These are phyloP conservation scores for Xylaria sp. DNA, from an alignment of 2,329 filamentous ascomycete genomes.

Conservation along the genomic window DNA sequence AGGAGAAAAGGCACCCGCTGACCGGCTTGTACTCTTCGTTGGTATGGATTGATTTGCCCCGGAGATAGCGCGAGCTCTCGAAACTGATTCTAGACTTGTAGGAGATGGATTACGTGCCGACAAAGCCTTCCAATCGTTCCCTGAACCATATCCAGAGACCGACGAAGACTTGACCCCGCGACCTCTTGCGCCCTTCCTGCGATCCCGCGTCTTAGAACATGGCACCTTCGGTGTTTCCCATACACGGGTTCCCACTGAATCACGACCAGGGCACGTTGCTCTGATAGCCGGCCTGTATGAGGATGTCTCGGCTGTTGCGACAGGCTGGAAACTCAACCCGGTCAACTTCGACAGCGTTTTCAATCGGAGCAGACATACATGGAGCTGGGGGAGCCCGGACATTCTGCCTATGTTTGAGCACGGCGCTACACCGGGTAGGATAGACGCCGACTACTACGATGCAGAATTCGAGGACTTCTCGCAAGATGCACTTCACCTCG, in stretches of 20 bases:
- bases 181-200: conserved; percentile 89
- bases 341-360: conserved; percentile 99
- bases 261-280: conserved; percentile 93
- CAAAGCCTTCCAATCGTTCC: conserved; percentile 95
- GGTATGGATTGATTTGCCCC: conserved; percentile 63
- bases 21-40: conserved; percentile 91
- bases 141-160: conserved; percentile 80
- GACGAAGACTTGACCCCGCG: conserved; percentile 76
- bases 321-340: conserved; percentile 98
- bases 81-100: conserved; percentile 49
- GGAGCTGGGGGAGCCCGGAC: conserved; percentile 99
- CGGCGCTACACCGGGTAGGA: conserved; percentile 86
- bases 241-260: conserved; percentile 96
- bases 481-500: conserved; percentile 80
- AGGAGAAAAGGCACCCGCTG: conserved; percentile 77
- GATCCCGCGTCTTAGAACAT: conserved; percentile 86
- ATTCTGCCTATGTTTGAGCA: conserved; percentile 97
- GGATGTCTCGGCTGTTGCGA: conserved; percentile 96
- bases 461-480: conserved; percentile 92
- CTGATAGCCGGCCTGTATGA: conserved; percentile 97
- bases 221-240: conserved; percentile 98
- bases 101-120: conserved; percentile 95
- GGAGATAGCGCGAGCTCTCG: not conserved
- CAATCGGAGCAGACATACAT: conserved; percentile 95
- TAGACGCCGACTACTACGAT: conserved; percentile 87